These are phyloP conservation scores for Solanum peruvianum DNA, from an alignment of 257 asterid genomes.

Conservation along the genomic window DNA sequence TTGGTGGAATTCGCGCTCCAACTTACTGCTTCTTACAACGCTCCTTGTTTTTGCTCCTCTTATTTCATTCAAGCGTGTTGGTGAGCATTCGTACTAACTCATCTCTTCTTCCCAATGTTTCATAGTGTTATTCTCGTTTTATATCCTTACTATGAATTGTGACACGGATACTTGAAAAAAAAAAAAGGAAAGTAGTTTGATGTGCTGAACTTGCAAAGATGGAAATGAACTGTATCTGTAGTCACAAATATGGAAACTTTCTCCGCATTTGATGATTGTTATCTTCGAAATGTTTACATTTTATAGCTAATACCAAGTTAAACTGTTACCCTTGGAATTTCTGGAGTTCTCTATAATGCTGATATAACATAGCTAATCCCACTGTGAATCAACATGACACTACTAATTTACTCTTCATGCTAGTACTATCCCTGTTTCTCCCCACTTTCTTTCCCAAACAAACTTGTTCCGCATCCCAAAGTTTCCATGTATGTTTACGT, in stretches of 20 bases:
- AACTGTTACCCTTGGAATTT: too few species aligned
- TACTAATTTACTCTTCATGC: too few species aligned
- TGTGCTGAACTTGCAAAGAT: not conserved
- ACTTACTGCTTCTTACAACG: constrained; percentile 50
- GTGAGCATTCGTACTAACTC: constrained; percentile 21
- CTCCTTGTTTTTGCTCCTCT: constrained; percentile 59
- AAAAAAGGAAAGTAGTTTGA: not conserved
- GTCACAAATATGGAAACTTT: not conserved
- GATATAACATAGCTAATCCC: too few species aligned
- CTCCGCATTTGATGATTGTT: not conserved
- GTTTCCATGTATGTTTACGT: too few species aligned
- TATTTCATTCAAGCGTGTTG: constrained; percentile 73
- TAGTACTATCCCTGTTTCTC: too few species aligned
- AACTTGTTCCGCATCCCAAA: too few species aligned
- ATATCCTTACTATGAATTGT: not conserved
- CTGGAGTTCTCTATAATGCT: too few species aligned
- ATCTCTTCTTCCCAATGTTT: too few species aligned
- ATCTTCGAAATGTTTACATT: not conserved
- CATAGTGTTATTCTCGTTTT: not conserved
- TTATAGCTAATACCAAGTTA: not conserved
- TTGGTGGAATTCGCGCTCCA: constrained; percentile 74
- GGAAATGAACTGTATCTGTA: not conserved
- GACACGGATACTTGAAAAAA: not conserved
- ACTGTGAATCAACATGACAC: too few species aligned
- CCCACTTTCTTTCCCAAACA: too few species aligned